Base-by-base conservation (phyloP, 768 basidiomycete genomes). In the Russula brevipes region DNA sequence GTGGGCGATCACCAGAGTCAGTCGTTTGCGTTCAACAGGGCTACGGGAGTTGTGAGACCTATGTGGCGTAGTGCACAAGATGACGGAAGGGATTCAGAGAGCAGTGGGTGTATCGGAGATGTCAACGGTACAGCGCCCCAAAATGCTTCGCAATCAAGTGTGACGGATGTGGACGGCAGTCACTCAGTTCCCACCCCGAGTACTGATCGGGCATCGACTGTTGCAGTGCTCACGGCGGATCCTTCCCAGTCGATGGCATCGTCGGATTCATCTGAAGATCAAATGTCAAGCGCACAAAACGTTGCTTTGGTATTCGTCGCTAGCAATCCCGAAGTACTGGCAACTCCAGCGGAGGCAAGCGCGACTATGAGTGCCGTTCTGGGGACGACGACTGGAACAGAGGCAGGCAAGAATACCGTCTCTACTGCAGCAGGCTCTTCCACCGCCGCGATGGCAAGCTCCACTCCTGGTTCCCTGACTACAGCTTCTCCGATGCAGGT, bases 221-320 rank as follows among this genome's bases (percentile, higher is more conserved):
- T 51, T 17, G 11, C 64, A 12, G 35, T 39, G 16, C n/a, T 41
- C 31, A 8, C 57, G 24, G 51, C 62, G 33, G 54, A 54, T 11
- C 11, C 54, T 68, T 60, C 60, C 19, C 46, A 49, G 19, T 24
- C 24, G 24, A 36, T 12, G 9, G 39, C 60, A 3, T 55, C 36
- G 17, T 58, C 69, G 16, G 41, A 63, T 39, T 42, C 59, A 0
- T 69, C 71, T 49, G 69, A 53, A 30, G 63, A 68, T 39, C 33
- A 56, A 14, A 33, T 49, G 49, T 59, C 70, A 7, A 47, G 63
- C 30, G 68, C 74, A 8, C 76, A 76, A 70, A 80, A 80, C 59
- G 83, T 85, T 6, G 79, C 79, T 0, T 76, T 87, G n/a, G 73
- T 81, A 30, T 86, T 85, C 70, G 76, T 76, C 3, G 79, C 83